Percentiles rank a stretch among this genome's conserved stretches.
phyloP scores from a whole-genome alignment of 2,329 filamentous ascomycete species.

The Zasmidium cellare region DNA sequence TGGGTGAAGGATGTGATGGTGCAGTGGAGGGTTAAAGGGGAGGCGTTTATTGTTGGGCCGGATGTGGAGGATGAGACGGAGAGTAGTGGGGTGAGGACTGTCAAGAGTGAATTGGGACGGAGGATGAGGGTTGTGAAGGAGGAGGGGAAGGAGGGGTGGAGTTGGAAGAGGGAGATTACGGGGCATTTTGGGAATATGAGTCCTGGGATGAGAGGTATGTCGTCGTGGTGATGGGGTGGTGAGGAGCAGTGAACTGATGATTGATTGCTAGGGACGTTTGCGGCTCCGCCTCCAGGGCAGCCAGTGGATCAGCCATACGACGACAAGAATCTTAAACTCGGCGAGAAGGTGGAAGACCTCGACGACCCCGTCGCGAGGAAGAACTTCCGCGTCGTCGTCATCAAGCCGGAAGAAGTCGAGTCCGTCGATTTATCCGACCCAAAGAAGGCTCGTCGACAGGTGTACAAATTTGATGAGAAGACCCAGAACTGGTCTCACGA shows the following conservation, averaged over 20 bases:
- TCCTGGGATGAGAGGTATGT: constrained; percentile 71
- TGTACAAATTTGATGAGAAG: constrained; percentile 61
- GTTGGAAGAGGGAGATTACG: constrained; percentile 76
- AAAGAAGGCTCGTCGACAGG: constrained; percentile 62
- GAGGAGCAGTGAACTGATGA: neutral
- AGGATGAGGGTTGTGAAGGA: constrained; percentile 57
- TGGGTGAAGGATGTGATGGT: constrained; percentile 71
- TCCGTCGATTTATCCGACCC: constrained; percentile 70
- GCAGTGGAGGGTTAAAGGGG: constrained; percentile 84
- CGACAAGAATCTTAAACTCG: constrained; percentile 47
- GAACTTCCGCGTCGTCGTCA: constrained; percentile 85
- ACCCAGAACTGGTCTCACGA: constrained; percentile 63
- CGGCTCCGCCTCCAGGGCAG: constrained; percentile 54
- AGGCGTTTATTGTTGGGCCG: constrained; percentile 70
- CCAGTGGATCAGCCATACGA: constrained; percentile 47
- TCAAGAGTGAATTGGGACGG: constrained; percentile 60
- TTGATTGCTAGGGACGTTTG: constrained; percentile 59
- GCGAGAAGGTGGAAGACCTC: constrained; percentile 68
- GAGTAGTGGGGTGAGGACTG: constrained; percentile 56
- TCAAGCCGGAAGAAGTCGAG: constrained; percentile 78
- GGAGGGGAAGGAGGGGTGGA: constrained; percentile 62
- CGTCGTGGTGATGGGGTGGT: neutral
- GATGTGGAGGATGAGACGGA: constrained; percentile 60
- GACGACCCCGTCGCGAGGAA: constrained; percentile 68
- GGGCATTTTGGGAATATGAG: constrained; percentile 87